These are phyloP conservation scores for Opeltia flavorubescens DNA, from an alignment of 495 filamentous ascomycete genomes.

Conservation along the genomic window DNA sequence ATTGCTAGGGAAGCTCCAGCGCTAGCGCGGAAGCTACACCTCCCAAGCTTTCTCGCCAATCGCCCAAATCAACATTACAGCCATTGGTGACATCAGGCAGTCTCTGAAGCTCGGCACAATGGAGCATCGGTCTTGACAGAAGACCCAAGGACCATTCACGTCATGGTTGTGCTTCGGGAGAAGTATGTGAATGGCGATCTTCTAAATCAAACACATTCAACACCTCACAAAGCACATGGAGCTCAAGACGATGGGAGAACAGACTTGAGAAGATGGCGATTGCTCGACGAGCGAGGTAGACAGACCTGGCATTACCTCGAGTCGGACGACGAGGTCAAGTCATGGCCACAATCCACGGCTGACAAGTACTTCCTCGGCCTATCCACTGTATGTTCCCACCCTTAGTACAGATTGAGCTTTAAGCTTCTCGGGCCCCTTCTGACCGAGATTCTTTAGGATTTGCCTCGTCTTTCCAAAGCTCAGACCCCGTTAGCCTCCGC, in stretches of 20 bases:
- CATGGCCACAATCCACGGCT: constrained; percentile 73
- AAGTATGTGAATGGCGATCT: background rate
- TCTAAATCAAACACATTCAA: background rate
- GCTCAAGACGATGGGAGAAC: constrained; percentile 29
- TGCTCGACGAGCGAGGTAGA: constrained; percentile 66
- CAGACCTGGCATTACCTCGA: constrained; percentile 92
- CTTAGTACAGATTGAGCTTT: background rate
- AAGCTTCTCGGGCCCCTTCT: too few species aligned
- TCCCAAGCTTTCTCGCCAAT: too few species aligned
- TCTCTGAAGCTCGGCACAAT: too few species aligned
- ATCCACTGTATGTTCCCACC: constrained; percentile 44
- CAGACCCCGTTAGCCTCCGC: constrained; percentile 63
- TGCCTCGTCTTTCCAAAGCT: constrained; percentile 55
- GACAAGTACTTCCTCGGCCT: constrained; percentile 79
- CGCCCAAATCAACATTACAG: too few species aligned
- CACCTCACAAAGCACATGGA: background rate
- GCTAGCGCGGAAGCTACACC: too few species aligned
- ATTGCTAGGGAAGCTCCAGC: too few species aligned
- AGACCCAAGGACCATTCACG: too few species aligned
- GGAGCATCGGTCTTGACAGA: too few species aligned
- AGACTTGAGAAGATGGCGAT: constrained; percentile 69
- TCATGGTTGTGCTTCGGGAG: too few species aligned
- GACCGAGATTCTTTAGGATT: constrained; percentile 33
- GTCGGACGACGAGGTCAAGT: constrained; percentile 53
- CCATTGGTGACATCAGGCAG: too few species aligned